Evolutionary conservation across 2,329 filamentous ascomycete species (phyloP), one percentile per base, ranked within the genome.

Genomic region (Cercospora canescens): DNA sequence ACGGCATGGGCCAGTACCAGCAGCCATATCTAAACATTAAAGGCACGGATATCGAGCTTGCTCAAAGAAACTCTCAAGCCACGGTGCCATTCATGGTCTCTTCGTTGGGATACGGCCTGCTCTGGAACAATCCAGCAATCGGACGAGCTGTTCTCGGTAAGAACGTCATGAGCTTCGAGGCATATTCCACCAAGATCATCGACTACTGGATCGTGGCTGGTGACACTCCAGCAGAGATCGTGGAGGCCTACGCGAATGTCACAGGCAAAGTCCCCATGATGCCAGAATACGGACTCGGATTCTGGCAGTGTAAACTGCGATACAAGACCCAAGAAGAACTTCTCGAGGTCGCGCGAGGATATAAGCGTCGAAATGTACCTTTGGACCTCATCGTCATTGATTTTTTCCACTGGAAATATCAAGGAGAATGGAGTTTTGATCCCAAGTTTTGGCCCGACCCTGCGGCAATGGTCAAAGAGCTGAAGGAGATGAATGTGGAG

Each of bases 351-450:
- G 88, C 88, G 0, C 76, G 88, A 5, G 87, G 89, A 71, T 87
- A 90, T 68, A 83, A 82, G 60, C 76, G 78, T 34, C 79, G 87
- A 1, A 73, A 84, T 0, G 74, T 90, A 16, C 88, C 88, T 0
- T 79, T 90, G 18, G 87, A 89, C 72, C 73, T 90, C 2, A 89
- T 90, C n/a, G 88, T 90, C 0, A 79, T 87, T 39, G 88, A 90
- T 71, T 90, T 87, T 74, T 90, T 90, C 74, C 88, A 90, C 72
- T 90, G 88, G 88, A 84, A 85, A 7, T 80, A 81, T 7, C 87
- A 91, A 72, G 88, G 89, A 6, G 88, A 91, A 63, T 91, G 88
- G 88, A 86, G 82, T 41, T 90, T 91, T 69, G 88, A 91, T 71
- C 78, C 82, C 0, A 81, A 81, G 0, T 90, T 85, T 70, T 70